phyloP scores from a whole-genome alignment of 805 yeast genomes.

The Suhomyces pyralidae region DNA sequence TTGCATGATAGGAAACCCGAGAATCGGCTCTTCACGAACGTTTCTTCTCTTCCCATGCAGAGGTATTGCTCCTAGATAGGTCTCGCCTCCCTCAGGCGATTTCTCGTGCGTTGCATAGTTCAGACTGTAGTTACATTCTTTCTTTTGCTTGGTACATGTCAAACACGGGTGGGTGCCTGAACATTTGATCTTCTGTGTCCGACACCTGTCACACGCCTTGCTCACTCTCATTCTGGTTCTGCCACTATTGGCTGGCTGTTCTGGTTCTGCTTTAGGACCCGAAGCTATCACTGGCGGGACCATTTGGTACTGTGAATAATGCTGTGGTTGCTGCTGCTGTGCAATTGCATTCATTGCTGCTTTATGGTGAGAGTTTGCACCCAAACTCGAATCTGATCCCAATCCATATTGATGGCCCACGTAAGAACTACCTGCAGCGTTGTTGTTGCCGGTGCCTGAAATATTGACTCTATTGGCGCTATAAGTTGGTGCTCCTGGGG shows the following conservation, averaged over 20 bases:
- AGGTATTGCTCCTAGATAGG: background rate
- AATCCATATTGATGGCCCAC: background rate
- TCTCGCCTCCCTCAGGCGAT: background rate
- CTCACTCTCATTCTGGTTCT: slow-evolving; percentile 38
- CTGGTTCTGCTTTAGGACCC: background rate
- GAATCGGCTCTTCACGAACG: slow-evolving; percentile 4
- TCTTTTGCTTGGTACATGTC: slow-evolving; percentile 40
- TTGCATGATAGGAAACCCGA: slow-evolving; percentile 19
- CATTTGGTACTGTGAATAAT: background rate
- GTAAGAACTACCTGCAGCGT: background rate
- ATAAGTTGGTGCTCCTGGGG: background rate
- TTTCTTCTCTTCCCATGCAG: background rate
- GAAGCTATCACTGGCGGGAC: background rate
- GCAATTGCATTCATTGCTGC: background rate
- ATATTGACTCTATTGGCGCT: background rate
- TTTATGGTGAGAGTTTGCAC: background rate
- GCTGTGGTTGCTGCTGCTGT: background rate
- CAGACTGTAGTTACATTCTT: slow-evolving; percentile 29
- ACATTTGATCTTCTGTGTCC: slow-evolving; percentile 56
- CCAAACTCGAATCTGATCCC: background rate
- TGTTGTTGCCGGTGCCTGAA: background rate
- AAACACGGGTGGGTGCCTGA: slow-evolving; percentile 51
- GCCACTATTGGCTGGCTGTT: background rate
- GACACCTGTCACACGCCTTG: slow-evolving; percentile 56
- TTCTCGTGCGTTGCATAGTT: background rate